Evolutionary conservation across 2,329 filamentous ascomycete genomes (phyloP), one percentile per base, ranked within the genome.

Genomic region (Penicillium sp.): DNA sequence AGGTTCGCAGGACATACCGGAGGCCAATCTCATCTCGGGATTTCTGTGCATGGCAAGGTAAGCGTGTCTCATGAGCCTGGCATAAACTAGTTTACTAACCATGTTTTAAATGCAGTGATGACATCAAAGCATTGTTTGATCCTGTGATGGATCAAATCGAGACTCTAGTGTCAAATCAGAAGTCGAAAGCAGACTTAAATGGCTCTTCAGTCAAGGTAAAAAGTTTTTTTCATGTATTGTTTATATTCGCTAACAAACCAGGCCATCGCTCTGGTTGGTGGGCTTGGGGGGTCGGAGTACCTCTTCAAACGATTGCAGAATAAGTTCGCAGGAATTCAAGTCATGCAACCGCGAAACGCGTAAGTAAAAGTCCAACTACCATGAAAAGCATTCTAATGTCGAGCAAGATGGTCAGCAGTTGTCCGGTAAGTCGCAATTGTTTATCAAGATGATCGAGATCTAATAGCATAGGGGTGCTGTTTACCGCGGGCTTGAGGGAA

Each of bases 191-290:
- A 1, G 23, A 16, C 1, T n/a, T 22, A n/a, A 9, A 18, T 0
- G 44, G 42, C 3, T 22, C 32, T 11, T 3, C 15, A 6, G 13
- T 37, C 0, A 46, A 51, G 41, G 52, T 47, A 8, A 30, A 4
- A 1, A 30, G 7, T 4, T 10, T 7, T 18, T 16, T 16, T 10
- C 7, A 13, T 6, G 28, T 2, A 4, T 3, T 8, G 4, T n/a
- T 12, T n/a, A 9, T 14, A 1, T 22, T 29, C 22, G 29, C 9
- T 13, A 8, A 23, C 1, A 2, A 1, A 16, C 6, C 12, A 56
- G 50, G 53, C 58, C 0, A 61, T 68, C 3, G 39, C 66, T 7
- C 53, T 68, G 0, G 65, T 68, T 0, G 64, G 65, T 1, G 66
- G 66, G 0, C 63, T 68, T 22, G 65, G 65, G 1, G 42, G 52